phyloP scores from a whole-genome alignment of 106 monocot genomes.

The Phalaenopsis equestris region DNA sequence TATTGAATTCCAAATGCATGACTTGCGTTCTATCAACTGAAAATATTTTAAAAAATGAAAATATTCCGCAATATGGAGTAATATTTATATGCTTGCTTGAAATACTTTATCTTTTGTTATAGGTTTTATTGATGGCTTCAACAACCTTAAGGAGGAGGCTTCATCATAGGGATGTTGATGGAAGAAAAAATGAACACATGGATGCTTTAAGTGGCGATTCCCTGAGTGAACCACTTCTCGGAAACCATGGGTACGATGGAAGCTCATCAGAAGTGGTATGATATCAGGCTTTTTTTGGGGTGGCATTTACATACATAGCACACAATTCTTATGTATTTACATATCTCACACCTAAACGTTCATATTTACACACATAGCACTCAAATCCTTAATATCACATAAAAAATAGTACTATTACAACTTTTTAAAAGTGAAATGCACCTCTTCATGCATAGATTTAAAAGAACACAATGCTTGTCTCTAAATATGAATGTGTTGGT shows the following conservation, averaged over 20 bases:
- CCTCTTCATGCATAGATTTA: too few relatives aligned
- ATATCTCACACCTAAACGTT: too few relatives aligned
- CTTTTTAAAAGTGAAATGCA: too few relatives aligned
- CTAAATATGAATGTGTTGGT: too few relatives aligned
- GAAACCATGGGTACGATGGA: slow-evolving; percentile 20
- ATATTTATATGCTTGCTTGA: background rate
- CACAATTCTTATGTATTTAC: too few relatives aligned
- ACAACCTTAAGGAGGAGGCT: slow-evolving; percentile 55
- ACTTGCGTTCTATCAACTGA: background rate
- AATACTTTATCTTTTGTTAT: background rate
- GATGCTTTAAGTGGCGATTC: slow-evolving; percentile 28
- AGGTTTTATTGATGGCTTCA: slow-evolving; percentile 44
- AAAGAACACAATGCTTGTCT: too few relatives aligned
- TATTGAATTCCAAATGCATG: background rate
- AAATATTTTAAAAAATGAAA: background rate
- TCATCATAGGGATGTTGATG: slow-evolving; percentile 72
- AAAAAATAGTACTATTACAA: too few relatives aligned
- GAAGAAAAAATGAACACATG: slow-evolving; percentile 48
- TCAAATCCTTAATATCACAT: too few relatives aligned
- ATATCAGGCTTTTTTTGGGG: background rate
- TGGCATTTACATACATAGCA: too few relatives aligned
- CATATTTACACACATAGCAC: too few relatives aligned
- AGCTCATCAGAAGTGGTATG: slow-evolving; percentile 32
- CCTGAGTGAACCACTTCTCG: slow-evolving; percentile 76
- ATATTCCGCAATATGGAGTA: background rate